Conservation (phyloP, 225 moss, liverwort and hornwort genomes). For the Physcomitrium patens region DNA sequence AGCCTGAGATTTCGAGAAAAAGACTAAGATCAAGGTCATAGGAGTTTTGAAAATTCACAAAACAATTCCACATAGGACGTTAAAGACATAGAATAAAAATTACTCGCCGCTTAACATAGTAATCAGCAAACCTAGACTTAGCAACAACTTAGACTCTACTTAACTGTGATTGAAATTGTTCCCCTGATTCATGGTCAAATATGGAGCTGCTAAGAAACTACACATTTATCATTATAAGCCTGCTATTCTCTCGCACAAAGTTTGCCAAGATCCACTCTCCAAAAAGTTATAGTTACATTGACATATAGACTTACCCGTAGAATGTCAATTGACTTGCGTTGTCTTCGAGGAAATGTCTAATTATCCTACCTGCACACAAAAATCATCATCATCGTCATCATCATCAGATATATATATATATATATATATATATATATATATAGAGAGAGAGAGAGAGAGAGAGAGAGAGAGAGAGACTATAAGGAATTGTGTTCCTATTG, state of each 20-base stretch:
- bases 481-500: too few relatives aligned
- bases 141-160: too few relatives aligned
- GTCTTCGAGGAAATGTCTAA: constrained; percentile 79
- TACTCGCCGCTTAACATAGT: constrained; percentile 1
- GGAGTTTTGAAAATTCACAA: not conserved
- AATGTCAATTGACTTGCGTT: constrained; percentile 96
- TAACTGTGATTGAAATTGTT: too few relatives aligned
- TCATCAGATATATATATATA: too few relatives aligned
- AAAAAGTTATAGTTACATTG: not conserved
- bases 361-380: constrained; percentile 66
- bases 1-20: constrained; percentile 61
- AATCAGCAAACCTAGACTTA: too few relatives aligned
- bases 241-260: not conserved
- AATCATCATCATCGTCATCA: not conserved
- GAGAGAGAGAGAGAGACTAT: not conserved
- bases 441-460: too few relatives aligned
- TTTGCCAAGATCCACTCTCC: constrained; percentile 15
- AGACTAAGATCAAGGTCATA: constrained; percentile 25
- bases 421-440: too few relatives aligned
- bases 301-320: constrained; percentile 66
- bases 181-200: too few relatives aligned
- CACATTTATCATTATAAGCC: too few relatives aligned
- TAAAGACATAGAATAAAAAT: not conserved
- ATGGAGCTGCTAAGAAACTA: too few relatives aligned
- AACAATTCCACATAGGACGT: not conserved